Evolutionary conservation across 164 flowering plant genomes (phyloP), one percentile per base, ranked within the genome.

Genomic region (Brasenia schreberi): DNA sequence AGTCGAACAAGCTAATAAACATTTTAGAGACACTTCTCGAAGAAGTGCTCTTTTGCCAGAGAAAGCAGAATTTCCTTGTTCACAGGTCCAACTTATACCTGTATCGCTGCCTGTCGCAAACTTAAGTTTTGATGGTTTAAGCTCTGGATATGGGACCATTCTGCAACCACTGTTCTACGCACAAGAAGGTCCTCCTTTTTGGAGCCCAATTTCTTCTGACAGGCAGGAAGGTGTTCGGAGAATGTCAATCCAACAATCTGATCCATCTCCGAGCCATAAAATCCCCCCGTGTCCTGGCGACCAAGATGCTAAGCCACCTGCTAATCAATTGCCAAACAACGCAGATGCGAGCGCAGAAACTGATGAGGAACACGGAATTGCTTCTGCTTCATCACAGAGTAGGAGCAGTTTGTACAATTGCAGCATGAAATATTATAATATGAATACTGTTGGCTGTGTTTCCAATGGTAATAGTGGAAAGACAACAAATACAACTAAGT

Each of bases 341-440:
- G 56, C 56, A 45, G 53, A 45, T 12, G 53, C 53, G 7, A 12
- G 7, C 53, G 56, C 73, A 63, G 88, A 80, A 42, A 62, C 72
- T 27, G 19, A 72, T 65, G 83, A 87, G 52, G 82, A 80, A 66
- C 72, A 56, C 33, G 75, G 74, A 27, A 72, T 67, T 33, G 67
- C 78, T 61, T 79, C 87, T 19, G 72, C 78, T 1, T 80, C 81
- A 60, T 87, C 77, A 68, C 84, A 84, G 72, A 85, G 88, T 80
- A 82, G 64, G 59, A 81, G 88, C 73, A 83, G 82, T 67, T 75
- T 83, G 64, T 79, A 81, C 61, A 84, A 80, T 77, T 83, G 88
- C 45, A 66, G 70, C 67, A 42, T 59, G 53, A 78, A 67, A 67
- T 77, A 76, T 65, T 68, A 76, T 53, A 84, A 78, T 65, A 79